A percentile compares a stretch with the other conserved stretches of the same genome.
Conservation (phyloP, 2,329 filamentous ascomycete species). For the Aureobasidium leucospermi region DNA sequence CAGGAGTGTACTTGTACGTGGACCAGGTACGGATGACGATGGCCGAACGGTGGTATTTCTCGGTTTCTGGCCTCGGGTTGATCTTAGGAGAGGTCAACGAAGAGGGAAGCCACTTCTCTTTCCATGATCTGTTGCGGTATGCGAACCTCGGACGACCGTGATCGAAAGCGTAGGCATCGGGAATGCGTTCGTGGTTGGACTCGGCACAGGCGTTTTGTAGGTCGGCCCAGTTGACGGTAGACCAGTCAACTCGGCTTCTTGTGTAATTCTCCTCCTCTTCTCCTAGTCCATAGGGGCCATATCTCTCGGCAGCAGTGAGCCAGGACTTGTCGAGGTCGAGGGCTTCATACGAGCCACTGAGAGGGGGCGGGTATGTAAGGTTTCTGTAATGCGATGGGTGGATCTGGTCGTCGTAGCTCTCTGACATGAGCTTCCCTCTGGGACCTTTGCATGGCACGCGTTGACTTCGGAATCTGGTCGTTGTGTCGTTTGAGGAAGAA, state of each 20-base stretch:
- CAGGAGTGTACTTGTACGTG: slow-evolving; percentile 35
- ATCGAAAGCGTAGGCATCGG: slow-evolving; percentile 13
- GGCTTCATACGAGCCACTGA: slow-evolving; percentile 18
- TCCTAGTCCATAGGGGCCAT: slow-evolving; percentile 48
- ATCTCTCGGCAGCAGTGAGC: slow-evolving; percentile 48
- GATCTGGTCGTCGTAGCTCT: slow-evolving; percentile 11
- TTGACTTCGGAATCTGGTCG: neutral
- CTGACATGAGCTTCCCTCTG: slow-evolving; percentile 1
- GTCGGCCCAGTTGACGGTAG: slow-evolving; percentile 59
- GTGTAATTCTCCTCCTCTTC: slow-evolving; percentile 39
- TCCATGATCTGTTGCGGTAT: slow-evolving; percentile 14
- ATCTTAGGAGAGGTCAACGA: slow-evolving; percentile 6
- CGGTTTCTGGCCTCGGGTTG: neutral
- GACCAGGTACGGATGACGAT: slow-evolving; percentile 37
- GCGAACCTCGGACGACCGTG: slow-evolving; percentile 30
- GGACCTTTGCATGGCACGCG: slow-evolving; percentile 7
- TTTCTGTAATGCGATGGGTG: neutral
- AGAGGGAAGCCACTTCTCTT: slow-evolving; percentile 2
- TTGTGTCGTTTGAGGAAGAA: neutral
- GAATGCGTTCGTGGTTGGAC: slow-evolving; percentile 56
- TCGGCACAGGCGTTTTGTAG: slow-evolving; percentile 58
- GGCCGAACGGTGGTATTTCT: slow-evolving; percentile 20
- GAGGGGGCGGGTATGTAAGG: neutral
- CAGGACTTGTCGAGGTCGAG: slow-evolving; percentile 45
- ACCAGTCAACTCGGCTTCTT: slow-evolving; percentile 47